Evolutionary conservation across 495 filamentous ascomycete species (phyloP).

Genomic region (Peziza echinospora): DNA sequence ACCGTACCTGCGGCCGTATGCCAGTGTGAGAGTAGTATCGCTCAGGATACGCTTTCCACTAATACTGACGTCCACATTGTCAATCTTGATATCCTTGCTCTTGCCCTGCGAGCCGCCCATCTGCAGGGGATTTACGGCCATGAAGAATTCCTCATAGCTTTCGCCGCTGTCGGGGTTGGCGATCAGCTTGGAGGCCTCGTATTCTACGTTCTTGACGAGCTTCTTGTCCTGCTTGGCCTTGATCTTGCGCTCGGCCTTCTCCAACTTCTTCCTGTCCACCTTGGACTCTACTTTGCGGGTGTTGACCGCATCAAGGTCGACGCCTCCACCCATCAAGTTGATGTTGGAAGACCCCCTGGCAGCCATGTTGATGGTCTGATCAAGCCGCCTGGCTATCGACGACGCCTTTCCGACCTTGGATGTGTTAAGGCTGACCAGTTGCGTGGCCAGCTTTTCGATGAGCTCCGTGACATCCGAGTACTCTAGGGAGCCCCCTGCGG

Average conservation of each 20-base stretch:
- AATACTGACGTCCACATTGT: conserved; percentile 85
- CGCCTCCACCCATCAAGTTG: conserved; percentile 58
- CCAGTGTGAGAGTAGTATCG: conserved; percentile 72
- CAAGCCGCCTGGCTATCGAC: conserved; percentile 61
- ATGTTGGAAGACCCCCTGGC: conserved; percentile 83
- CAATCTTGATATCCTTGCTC: conserved; percentile 98
- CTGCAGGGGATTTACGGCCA: conserved; percentile 94
- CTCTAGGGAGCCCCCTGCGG: conserved; percentile 54
- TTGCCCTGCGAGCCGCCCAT: conserved; percentile 48
- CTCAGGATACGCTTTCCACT: conserved; percentile 70
- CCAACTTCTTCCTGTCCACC: conserved; percentile 96
- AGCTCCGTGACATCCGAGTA: conserved; percentile 50
- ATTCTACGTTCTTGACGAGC: conserved; percentile 89
- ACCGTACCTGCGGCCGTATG: conserved; percentile 88
- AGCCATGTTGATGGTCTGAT: conserved; percentile 88
- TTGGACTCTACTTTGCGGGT: conserved; percentile 84
- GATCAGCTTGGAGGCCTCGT: conserved; percentile 81
- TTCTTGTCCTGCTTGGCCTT: conserved; percentile 97
- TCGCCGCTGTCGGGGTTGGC: conserved; percentile 64
- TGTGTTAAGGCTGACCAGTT: conserved; percentile 53
- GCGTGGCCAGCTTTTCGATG: conserved; percentile 77
- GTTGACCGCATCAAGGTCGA: conserved; percentile 87
- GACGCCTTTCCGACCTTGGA: conserved; percentile 42
- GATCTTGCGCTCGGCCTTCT: conserved; percentile 97
- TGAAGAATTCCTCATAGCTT: conserved; percentile 98